Conservation (phyloP, 495 filamentous ascomycete species). For the Neurospora sp. region DNA sequence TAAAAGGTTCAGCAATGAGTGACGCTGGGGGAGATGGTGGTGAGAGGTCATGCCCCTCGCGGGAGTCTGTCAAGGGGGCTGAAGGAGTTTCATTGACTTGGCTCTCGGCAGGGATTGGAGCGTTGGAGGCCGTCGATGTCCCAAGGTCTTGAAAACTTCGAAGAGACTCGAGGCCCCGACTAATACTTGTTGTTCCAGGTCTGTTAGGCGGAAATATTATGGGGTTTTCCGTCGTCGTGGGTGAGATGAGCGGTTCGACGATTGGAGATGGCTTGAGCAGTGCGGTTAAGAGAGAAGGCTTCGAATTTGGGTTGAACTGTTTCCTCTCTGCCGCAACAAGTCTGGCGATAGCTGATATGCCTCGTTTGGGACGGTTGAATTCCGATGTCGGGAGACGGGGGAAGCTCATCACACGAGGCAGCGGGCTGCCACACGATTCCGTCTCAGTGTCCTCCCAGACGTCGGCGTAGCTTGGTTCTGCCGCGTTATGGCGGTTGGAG, state of each 20-base stretch:
- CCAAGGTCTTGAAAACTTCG: neutral
- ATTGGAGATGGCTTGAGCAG: neutral
- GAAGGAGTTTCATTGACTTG: neutral
- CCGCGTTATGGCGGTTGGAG: neutral
- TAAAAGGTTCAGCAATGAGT: neutral
- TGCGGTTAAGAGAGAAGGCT: neutral
- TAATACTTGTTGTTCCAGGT: neutral
- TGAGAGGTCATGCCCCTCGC: neutral
- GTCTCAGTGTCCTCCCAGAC: neutral
- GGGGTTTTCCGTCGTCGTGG: neutral
- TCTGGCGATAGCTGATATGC: neutral
- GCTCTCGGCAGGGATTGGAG: neutral
- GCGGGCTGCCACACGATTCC: neutral
- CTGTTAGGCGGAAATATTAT: neutral
- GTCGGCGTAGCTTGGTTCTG: neutral
- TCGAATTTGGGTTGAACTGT: neutral
- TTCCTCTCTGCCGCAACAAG: neutral
- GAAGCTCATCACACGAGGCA: neutral
- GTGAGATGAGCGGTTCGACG: neutral
- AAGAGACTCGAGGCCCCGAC: neutral
- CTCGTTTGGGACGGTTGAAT: neutral
- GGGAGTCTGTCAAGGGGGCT: neutral
- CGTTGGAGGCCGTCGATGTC: neutral
- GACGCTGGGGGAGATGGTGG: neutral
- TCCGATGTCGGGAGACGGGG: neutral